Percentiles rank a stretch among this genome's conserved stretches.
Conservation (phyloP, 495 filamentous ascomycete species). For the Astrothelium macrocarpum region DNA sequence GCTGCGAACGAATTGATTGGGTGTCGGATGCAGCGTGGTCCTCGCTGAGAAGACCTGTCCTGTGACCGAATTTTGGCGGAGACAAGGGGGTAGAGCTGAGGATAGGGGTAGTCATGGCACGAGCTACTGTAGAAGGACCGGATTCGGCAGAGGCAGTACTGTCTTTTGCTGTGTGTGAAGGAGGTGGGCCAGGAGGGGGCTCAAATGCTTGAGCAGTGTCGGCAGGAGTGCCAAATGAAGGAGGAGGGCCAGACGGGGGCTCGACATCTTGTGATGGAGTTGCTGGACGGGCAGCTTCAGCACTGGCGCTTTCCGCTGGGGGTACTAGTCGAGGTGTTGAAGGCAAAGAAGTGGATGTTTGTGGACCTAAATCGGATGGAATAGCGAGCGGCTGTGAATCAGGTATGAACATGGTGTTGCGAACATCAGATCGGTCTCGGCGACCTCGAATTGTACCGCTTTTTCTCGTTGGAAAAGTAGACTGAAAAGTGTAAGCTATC, state of each 20-base stretch:
- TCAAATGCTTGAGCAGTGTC: slow-evolving; percentile 3
- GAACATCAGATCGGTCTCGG: slow-evolving; percentile 50
- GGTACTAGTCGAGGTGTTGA: background rate
- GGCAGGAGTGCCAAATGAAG: background rate
- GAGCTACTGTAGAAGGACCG: background rate
- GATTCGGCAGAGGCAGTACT: background rate
- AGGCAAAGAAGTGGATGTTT: slow-evolving; percentile 1
- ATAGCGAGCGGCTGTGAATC: slow-evolving; percentile 5
- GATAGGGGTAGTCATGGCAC: background rate
- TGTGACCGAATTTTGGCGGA: slow-evolving; percentile 28
- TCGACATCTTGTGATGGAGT: slow-evolving; percentile 2
- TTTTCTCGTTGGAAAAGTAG: slow-evolving; percentile 40
- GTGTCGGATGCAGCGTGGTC: slow-evolving; percentile 69
- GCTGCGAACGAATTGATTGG: slow-evolving; percentile 80
- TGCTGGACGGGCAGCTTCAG: background rate
- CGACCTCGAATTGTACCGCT: slow-evolving; percentile 74
- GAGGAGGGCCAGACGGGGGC: background rate
- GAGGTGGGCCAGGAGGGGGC: background rate
- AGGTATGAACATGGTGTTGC: slow-evolving; percentile 69
- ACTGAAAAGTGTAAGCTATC: background rate
- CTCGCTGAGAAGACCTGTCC: slow-evolving; percentile 30
- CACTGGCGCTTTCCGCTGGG: background rate
- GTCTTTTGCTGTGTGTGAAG: background rate
- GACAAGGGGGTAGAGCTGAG: slow-evolving; percentile 13
- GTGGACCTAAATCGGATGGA: background rate